Conservation (phyloP, 306 rosid species). For the Clitoria ternatea region DNA sequence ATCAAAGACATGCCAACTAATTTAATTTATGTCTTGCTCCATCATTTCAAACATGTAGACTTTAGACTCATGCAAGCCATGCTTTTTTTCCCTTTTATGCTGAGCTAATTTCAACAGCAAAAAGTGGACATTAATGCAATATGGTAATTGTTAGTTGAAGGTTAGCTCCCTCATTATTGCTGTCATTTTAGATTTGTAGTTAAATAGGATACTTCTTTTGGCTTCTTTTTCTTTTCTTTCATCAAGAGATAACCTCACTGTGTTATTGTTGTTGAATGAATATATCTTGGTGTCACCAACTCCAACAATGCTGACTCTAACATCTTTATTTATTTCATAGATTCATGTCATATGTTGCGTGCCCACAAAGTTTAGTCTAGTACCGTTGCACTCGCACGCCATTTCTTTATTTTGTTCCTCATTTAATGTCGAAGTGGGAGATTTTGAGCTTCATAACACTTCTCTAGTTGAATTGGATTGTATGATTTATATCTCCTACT, state of each 20-base stretch:
- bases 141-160: not conserved
- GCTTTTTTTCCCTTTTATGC: not conserved
- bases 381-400: not conserved
- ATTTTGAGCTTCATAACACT: not conserved
- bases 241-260: not conserved
- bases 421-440: conserved; percentile 1
- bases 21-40: not conserved
- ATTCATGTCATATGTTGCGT: not conserved
- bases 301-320: not conserved
- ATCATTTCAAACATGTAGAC: not conserved
- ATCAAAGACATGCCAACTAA: not conserved
- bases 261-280: not conserved
- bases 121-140: not conserved
- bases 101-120: conserved; percentile 6
- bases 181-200: not conserved
- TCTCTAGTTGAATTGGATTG: not conserved
- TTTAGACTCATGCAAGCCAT: not conserved
- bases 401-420: not conserved
- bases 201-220: not conserved
- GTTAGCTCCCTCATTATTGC: conserved; percentile 16
- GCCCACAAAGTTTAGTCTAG: not conserved
- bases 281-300: conserved; percentile 11
- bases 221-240: not conserved
- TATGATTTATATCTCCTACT: not conserved
- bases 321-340: conserved; percentile 4